phyloP scores from a whole-genome alignment of 331 rosid species.

The Malus hybrid region DNA sequence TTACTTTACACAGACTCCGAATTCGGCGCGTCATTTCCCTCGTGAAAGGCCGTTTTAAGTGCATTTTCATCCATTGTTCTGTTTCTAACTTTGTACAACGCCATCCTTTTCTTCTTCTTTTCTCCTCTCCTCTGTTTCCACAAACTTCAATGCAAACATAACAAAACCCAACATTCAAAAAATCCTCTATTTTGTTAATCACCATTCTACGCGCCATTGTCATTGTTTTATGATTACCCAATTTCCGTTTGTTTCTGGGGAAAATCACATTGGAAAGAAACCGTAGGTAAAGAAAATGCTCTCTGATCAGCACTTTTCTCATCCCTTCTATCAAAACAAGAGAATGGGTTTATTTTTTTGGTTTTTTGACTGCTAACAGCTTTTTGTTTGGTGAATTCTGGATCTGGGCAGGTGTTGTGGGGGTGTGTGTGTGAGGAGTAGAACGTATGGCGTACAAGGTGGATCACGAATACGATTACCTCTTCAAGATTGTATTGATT shows the following conservation, averaged over 20 bases:
- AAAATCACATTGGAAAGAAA: background rate
- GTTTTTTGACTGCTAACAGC: background rate
- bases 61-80: conserved; percentile 36
- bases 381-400: background rate
- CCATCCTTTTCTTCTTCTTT: background rate
- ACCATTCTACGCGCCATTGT: conserved; percentile 15
- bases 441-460: conserved; percentile 68
- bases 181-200: conserved; percentile 4
- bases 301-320: background rate
- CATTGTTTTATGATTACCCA: conserved; percentile 38
- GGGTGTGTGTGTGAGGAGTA: conserved; percentile 15
- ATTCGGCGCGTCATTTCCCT: background rate
- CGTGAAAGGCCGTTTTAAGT: conserved; percentile 29
- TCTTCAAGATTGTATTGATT: conserved; percentile 82
- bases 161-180: conserved; percentile 4
- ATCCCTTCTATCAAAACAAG: no score
- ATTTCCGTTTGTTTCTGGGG: background rate
- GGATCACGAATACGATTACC: conserved; percentile 85
- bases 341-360: background rate
- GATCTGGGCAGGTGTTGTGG: conserved; percentile 35
- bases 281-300: background rate
- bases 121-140: conserved; percentile 1
- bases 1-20: background rate
- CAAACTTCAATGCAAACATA: conserved; percentile 17
- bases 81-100: conserved; percentile 5